Conservation (phyloP, 2,329 filamentous ascomycete genomes). For the Diaporthe sp. region DNA sequence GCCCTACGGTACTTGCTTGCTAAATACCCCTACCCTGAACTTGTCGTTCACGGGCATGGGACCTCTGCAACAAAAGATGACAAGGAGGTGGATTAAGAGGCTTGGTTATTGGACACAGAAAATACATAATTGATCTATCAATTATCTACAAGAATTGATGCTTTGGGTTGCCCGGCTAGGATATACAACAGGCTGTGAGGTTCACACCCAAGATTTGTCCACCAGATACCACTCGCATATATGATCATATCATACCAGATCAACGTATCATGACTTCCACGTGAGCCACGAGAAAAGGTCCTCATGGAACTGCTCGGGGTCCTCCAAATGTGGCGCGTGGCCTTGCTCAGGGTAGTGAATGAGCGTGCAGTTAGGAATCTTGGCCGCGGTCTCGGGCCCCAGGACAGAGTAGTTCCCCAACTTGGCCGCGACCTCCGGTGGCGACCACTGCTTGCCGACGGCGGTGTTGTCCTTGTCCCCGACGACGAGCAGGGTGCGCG, state of each 20-base stretch:
- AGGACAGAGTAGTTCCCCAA: slow-evolving; percentile 18
- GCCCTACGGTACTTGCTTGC: slow-evolving; percentile 21
- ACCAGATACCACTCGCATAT: background rate
- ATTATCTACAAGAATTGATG: background rate
- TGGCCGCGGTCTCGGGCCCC: background rate
- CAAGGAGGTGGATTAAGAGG: background rate
- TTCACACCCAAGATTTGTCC: background rate
- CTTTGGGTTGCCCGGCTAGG: no score
- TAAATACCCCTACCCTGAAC: slow-evolving; percentile 31
- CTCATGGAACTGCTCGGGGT: background rate
- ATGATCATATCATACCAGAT: background rate
- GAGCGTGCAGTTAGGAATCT: slow-evolving; percentile 6
- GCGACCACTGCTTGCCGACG: slow-evolving; percentile 18
- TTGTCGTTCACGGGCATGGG: slow-evolving; percentile 8
- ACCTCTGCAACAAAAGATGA: background rate
- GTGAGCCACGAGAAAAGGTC: background rate
- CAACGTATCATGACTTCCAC: background rate
- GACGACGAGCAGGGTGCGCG: background rate
- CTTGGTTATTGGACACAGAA: background rate
- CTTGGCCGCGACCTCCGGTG: background rate
- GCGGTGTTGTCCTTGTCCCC: slow-evolving; percentile 24
- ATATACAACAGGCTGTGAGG: background rate
- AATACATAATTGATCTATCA: fast-evolving
- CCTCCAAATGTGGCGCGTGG: slow-evolving; percentile 16
- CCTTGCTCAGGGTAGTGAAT: slow-evolving; percentile 16